Base-by-base conservation (phyloP, 805 yeast species). In the Candida cerambycidarum region DNA sequence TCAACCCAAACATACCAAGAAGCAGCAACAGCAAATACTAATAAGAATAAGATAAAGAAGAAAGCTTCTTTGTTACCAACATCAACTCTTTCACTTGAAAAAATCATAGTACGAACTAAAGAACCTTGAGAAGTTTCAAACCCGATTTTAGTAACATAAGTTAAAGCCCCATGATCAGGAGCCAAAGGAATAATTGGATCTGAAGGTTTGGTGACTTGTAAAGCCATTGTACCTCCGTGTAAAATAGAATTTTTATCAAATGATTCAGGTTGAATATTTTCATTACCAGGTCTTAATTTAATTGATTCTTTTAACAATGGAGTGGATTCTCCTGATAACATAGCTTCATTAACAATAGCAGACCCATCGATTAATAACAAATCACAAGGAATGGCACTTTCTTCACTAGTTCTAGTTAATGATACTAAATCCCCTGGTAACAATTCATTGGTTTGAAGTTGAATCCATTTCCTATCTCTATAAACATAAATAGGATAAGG, bases 41-140 rank as follows among this genome's bases (percentile, higher is more conserved):
- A 78, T 62, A 93, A 73, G 70, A 93, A 93, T 54, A 90, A 74
- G 60, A 93, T 90, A 63, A 93, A 93, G 67, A 85, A 83, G 58
- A 93, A 80, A 0, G 98, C 93, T 69, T 93, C 99, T 61, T 81
- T 85, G 67, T 89, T 92, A 42, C 96, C 98, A 42, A 90, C 97
- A 43, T 95, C 87, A 50, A 93, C 93, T 63, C 97, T 84, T 67
- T 93, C 99, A 58, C 96, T 85, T 13, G 97, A 88, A 67, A 86
- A 93, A 56, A 93, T 88, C 99, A 92, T 93, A 55, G 92, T 93
- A 68, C 99, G 85, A 42, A 93, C 99, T 45, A 93, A 78, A 42
- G 96, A 86, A 57, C 99, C 99, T 71, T 93, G 99, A 31, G 96
- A 83, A 31, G 99, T 93, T 68, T 93, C 99, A 59, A 93, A 93